Evolutionary conservation across 495 filamentous ascomycete genomes (phyloP), one percentile per base, ranked within the genome.

Genomic region (Chaetomium fimeti): DNA sequence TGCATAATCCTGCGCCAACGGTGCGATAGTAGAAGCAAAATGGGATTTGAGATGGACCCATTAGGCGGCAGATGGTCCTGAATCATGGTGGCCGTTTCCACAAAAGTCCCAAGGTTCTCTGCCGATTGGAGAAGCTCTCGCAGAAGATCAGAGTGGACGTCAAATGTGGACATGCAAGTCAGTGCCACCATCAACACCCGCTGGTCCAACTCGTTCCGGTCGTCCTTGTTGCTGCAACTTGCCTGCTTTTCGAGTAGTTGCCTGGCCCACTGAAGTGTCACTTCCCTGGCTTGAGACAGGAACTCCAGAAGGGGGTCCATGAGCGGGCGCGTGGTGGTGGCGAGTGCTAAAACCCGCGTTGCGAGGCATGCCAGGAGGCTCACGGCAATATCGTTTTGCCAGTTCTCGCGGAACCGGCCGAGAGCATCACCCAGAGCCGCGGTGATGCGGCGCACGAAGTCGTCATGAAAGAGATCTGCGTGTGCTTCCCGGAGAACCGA

Each of bases 331-430:
- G n/a, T n/a, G 5, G 56, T 64, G 9, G 7, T 55, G 3, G 62
- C 62, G 20, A 72, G n/a, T 4, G 59, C 55, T n/a, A 72, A 40
- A 0, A 72, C 28, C 16, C 67, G 51, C 2, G 66, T 65, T 25
- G 65, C 67, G 5, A 72, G 27, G 27, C 67, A 66, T 13, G 29
- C 28, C 3, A 72, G 28, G 2, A 72, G 38, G 42, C 64, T 63
- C 18, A 68, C 24, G 16, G 68, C 62, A 48, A 56, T 28, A 18
- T 61, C 43, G 36, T 70, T 70, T 55, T 70, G 68, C 68, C 68
- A 70, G 25, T 64, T 70, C n/a, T 42, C 56, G 20, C 60, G 45
- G n/a, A 64, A 48, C 18, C 68, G 62, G 15, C 9, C 24, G 5
- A 70, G 40, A 11, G 68, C 52, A 5, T 66, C 57, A 7, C 11